Evolutionary conservation across 306 rosid species (phyloP).

Genomic region (Elaeagnus macrophylla): DNA sequence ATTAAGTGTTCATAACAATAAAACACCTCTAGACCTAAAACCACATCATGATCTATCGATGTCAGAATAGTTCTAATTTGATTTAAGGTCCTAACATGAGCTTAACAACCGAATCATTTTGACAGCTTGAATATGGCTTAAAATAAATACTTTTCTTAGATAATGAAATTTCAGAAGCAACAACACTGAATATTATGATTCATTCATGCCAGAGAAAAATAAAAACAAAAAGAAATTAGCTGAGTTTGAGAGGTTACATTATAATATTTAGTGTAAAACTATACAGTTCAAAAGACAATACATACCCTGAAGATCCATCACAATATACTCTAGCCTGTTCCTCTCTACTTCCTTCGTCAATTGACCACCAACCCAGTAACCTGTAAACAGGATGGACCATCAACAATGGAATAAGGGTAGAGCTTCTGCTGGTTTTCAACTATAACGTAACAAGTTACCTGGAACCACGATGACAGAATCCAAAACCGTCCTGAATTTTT

Average conservation of each 20-base stretch:
- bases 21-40: no score
- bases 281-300: conserved; percentile 6
- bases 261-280: conserved; percentile 5
- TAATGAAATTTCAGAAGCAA: no score
- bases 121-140: no score
- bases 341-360: conserved; percentile 78
- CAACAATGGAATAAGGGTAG: conserved; percentile 7
- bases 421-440: conserved; percentile 2
- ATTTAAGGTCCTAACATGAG: no score
- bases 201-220: no score
- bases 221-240: background rate
- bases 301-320: conserved; percentile 61
- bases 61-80: no score
- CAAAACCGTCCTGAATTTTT: conserved; percentile 56
- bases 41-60: no score
- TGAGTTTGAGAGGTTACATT: conserved; percentile 20
- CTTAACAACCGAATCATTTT: no score
- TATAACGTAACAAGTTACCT: conserved; percentile 35
- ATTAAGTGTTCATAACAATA: no score
- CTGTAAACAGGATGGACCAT: conserved; percentile 30
- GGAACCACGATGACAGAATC: conserved; percentile 68
- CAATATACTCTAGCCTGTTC: conserved; percentile 77
- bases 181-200: no score
- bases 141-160: no score
- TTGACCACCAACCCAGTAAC: conserved; percentile 94